Evolutionary conservation across 192 early-diverging fungal genomes (phyloP).

Genomic region (Umbelopsis vinacea): DNA sequence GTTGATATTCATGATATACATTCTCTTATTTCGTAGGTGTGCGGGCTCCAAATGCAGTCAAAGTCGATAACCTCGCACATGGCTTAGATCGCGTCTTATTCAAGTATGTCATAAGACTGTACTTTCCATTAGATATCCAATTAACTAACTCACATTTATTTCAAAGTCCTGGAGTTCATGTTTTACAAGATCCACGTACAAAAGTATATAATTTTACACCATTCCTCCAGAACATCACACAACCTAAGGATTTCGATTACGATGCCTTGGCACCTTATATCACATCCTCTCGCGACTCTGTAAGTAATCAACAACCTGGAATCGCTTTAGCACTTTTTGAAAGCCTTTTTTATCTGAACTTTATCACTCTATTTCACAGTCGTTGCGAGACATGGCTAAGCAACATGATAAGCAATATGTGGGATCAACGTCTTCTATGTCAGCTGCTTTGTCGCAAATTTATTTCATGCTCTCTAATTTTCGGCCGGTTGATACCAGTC

Average conservation of each 20-base stretch:
- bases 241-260: conserved; percentile 83
- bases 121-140: background rate
- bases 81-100: conserved; percentile 70
- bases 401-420: conserved; percentile 60
- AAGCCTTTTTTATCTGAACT: no score
- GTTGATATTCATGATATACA: background rate
- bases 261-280: conserved; percentile 78
- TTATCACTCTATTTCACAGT: conserved; percentile 3
- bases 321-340: no score
- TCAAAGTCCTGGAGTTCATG: conserved; percentile 78
- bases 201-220: conserved; percentile 81
- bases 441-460: conserved; percentile 73
- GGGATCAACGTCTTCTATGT: conserved; percentile 92
- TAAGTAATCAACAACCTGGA: background rate
- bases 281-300: conserved; percentile 76
- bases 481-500: conserved; percentile 59
- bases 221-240: conserved; percentile 77
- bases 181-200: conserved; percentile 76
- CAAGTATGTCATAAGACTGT: conserved; percentile 43
- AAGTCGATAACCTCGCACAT: conserved; percentile 55
- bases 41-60: background rate
- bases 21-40: conserved; percentile 18
- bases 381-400: conserved; percentile 55
- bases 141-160: background rate
- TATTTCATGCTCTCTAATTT: conserved; percentile 74